Conservation (phyloP, 345 rosid species). For the Citrus sp. region DNA sequence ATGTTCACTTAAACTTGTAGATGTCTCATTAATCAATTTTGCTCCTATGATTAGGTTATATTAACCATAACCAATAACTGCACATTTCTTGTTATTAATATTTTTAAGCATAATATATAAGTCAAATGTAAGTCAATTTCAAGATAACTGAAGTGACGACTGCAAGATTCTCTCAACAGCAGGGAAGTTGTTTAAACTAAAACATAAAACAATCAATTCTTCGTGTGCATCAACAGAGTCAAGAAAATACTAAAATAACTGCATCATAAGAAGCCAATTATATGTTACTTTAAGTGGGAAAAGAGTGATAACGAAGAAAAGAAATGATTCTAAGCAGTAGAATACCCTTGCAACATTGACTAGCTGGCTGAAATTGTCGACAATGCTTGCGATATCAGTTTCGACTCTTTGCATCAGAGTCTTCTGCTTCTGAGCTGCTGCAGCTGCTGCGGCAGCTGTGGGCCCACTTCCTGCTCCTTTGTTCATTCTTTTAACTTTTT, state of each 20-base stretch:
- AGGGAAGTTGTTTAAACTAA: neutral
- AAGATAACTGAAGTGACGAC: neutral
- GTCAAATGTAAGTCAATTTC: neutral
- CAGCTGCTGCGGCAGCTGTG: slow-evolving; percentile 72
- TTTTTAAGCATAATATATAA: neutral
- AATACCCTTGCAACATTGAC: slow-evolving; percentile 74
- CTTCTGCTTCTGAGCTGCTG: slow-evolving; percentile 88
- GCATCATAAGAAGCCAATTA: neutral
- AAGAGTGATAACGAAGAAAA: neutral
- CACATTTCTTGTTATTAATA: too few relatives aligned
- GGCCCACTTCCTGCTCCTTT: slow-evolving; percentile 71
- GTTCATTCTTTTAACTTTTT: slow-evolving; percentile 43
- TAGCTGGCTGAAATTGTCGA: slow-evolving; percentile 81
- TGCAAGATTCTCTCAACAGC: neutral
- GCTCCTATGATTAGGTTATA: neutral
- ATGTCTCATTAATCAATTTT: neutral
- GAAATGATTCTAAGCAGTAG: neutral
- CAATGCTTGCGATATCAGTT: slow-evolving; percentile 68
- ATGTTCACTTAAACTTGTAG: neutral
- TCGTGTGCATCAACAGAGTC: neutral
- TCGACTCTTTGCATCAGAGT: slow-evolving; percentile 81
- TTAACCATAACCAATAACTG: neutral
- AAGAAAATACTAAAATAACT: neutral
- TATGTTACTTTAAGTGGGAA: neutral
- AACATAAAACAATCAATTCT: neutral